Conservation (phyloP, 305 asterid species). For the Petunia hybrid region DNA sequence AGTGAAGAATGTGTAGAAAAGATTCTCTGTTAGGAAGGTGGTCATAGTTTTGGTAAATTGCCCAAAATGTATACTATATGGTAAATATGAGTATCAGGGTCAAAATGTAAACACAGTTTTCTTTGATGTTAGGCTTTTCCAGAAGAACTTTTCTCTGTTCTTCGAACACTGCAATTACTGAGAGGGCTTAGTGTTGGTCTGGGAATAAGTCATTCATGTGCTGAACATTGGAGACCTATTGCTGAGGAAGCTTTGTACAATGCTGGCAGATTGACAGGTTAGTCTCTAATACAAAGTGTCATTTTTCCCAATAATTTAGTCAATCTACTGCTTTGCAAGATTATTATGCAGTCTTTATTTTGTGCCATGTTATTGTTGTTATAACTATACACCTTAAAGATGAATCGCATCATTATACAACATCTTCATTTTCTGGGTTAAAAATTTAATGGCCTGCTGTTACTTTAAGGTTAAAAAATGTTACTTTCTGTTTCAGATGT, state of each 20-base stretch:
- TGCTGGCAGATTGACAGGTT: slow-evolving; percentile 81
- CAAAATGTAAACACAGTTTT: slow-evolving; percentile 20
- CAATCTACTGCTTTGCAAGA: background rate
- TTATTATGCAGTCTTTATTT: background rate
- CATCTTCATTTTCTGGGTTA: background rate
- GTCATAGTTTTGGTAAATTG: background rate
- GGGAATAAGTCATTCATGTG: slow-evolving; percentile 88
- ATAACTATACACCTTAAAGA: background rate
- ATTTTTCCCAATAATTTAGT: background rate
- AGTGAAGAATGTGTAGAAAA: background rate
- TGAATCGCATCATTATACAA: background rate
- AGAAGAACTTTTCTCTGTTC: slow-evolving; percentile 93
- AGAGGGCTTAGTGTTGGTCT: slow-evolving; percentile 97
- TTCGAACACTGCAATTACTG: slow-evolving; percentile 85
- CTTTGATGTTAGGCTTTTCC: slow-evolving; percentile 72
- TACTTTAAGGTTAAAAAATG: slow-evolving; percentile 13
- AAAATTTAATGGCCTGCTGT: background rate
- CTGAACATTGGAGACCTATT: slow-evolving; percentile 94
- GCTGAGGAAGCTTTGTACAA: slow-evolving; percentile 82
- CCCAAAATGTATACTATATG: background rate
- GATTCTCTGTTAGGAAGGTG: slow-evolving; percentile 12
- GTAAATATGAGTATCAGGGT: background rate
- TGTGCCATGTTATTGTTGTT: background rate
- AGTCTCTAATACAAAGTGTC: background rate
- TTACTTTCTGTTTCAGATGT: slow-evolving; percentile 47